Base-by-base conservation (phyloP, 345 rosid species). In the Aquilaria yunnanensis region DNA sequence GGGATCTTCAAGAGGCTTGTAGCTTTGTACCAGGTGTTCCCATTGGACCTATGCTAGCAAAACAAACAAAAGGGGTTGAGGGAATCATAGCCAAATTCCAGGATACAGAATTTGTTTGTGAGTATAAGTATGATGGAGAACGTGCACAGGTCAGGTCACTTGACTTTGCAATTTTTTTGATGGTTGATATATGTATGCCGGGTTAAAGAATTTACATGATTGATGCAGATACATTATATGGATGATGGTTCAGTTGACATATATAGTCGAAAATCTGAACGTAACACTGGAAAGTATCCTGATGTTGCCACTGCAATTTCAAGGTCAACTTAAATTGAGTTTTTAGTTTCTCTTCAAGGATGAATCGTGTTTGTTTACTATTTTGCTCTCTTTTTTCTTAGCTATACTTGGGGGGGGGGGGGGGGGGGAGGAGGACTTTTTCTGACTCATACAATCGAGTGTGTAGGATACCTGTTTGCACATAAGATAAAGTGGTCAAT, bases 121-220 rank as follows among this genome's bases (percentile, higher is more conserved):
- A 94, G 64, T 94, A 90, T 81, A 94, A 94, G 66, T 90, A 94
- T 62, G 99, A 94, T 70, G 97, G 99, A 61, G 99, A 88, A 65
- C 91, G 97, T 68, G 99, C 99, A 59, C 99, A 94, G 93, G 99
- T 88, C 73, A 73, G 65, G 3, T 60, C 61, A 50, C 53, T 5
- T 51, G 55, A 14, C 14, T 32, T 23, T 14, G 49, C 48, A 54
- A 16, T 64, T 43, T 58, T 56, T 63, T 54, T 68, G 55, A 51
- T 41, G 47, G 12, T 46, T 23, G n/a, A 14, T 51, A 47, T 54
- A 55, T 63, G 50, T 13, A 52, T 70, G 57, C 47, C 45, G 5
- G 34, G 43, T 23, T 9, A 12, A 57, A 61, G 32, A 30, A 33
- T 67, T 59, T 32, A 48, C 47, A 46, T 54, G 50, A 29, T 54